These are phyloP conservation scores for Taphrina communis DNA, from an alignment of 1,139 yeast genomes.

Conservation along the genomic window DNA sequence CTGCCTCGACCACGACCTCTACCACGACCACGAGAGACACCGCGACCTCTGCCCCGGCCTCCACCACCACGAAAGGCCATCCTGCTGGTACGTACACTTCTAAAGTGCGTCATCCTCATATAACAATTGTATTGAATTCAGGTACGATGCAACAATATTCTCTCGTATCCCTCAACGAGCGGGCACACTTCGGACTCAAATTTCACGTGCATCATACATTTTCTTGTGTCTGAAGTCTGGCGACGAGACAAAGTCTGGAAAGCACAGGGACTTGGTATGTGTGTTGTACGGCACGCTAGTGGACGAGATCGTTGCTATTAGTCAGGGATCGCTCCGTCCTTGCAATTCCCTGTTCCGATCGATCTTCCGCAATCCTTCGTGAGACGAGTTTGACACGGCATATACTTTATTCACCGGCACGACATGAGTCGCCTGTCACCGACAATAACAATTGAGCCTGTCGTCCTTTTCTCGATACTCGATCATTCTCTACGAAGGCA, in stretches of 20 bases:
- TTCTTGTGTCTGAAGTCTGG: constrained; percentile 9
- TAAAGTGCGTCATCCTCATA: not conserved
- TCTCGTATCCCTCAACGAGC: not conserved
- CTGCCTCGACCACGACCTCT: constrained; percentile 61
- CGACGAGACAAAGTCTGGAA: constrained; percentile 13
- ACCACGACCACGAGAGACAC: constrained; percentile 65
- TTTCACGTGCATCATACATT: constrained; percentile 6
- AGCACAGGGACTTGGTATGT: not conserved
- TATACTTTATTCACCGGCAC: not conserved
- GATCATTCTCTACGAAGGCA: constrained; percentile 61
- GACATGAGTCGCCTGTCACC: constrained; percentile 36
- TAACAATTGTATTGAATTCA: not conserved
- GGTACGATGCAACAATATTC: not conserved
- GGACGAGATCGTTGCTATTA: no score
- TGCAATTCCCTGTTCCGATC: not conserved
- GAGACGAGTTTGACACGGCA: not conserved
- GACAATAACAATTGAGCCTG: constrained; percentile 47
- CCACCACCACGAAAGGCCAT: constrained; percentile 26
- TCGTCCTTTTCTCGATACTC: constrained; percentile 66
- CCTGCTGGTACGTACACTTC: no score
- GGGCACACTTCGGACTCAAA: not conserved
- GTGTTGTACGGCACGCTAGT: no score
- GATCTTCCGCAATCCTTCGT: not conserved
- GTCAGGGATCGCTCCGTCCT: not conserved
- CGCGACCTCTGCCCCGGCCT: constrained; percentile 47